Conservation (phyloP, 768 basidiomycete species). For the Rhodotorula diobovata region DNA sequence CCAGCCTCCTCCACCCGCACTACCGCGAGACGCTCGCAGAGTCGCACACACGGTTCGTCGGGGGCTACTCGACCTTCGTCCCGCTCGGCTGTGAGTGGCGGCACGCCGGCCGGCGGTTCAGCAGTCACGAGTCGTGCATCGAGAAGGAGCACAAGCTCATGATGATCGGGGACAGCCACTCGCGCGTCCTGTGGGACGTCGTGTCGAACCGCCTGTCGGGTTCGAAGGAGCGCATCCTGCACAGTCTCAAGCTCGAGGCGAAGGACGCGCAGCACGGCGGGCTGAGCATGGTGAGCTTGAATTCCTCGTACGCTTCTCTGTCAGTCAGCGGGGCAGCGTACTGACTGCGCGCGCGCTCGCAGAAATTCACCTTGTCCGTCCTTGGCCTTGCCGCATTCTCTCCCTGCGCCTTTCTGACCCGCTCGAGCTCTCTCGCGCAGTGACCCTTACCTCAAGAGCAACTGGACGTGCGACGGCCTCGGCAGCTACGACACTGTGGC, state of each 20-base stretch:
- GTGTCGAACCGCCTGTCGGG: neutral
- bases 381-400: too few species aligned
- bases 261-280: constrained; percentile 19
- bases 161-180: constrained; percentile 23
- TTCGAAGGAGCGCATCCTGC: neutral
- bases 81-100: constrained; percentile 1
- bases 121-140: constrained; percentile 1
- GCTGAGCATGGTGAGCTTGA: constrained; percentile 15
- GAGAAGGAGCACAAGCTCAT: neutral
- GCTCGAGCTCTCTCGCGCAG: neutral
- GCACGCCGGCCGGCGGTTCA: constrained; percentile 19
- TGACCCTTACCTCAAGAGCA: constrained; percentile 2
- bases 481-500: constrained; percentile 11
- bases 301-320: too few species aligned
- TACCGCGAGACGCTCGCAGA: constrained; percentile 2
- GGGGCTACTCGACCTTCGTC: constrained; percentile 10
- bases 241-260: neutral
- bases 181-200: constrained; percentile 3
- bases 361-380: too few species aligned
- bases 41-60: too few species aligned
- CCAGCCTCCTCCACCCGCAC: too few species aligned
- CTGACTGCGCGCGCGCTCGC: too few species aligned
- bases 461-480: constrained; percentile 1
- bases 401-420: neutral
- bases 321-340: too few species aligned